Evolutionary conservation across 1,284 basidiomycete genomes (phyloP), one percentile per base, ranked within the genome.

Genomic region (Sanghuangporus weigelae): DNA sequence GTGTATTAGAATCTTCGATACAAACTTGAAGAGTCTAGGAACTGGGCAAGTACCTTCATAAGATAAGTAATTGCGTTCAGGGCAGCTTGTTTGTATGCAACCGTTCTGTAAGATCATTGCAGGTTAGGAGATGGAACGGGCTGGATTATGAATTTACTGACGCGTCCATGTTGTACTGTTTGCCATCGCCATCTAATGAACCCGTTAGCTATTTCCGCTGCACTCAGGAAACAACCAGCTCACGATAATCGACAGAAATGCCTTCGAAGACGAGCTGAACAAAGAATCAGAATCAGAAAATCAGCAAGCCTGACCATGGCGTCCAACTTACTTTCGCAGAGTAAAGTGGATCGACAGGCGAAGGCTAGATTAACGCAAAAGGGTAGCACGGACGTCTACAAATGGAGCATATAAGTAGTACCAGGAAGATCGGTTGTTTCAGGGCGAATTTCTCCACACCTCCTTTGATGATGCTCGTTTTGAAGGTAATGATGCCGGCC

Each of bases 91-190:
- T 91, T 90, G 73, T 89, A 92, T 2, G 89, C 89, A 7, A 89
- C 86, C 16, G 88, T 85, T 0, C 86, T 88, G 57, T 16, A 26
- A 5, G 40, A 36, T 23, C 42, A 3, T 16, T 35, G 12, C 10
- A 36, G 19, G 8, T 48, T 2, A 36, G 31, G 31, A 59, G 14
- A 23, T 31, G 46, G 59, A 59, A 36, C 53, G 54, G 21, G 42
- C 31, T 7, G 12, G 11, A 35, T 23, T 35, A 21, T 23, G 35
- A n/a, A 19, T 7, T 50, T 0, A 72, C 85, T 71, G 68, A 87
- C 84, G 88, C 85, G 68, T 90, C 86, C 89, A 92, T 92, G 70
- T 86, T 81, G 71, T 88, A 87, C 72, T 92, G 89, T 67, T 82
- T 85, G 2, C 89, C 89, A 68, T 87, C 83, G 0, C 88, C 87